Evolutionary conservation across 2,329 filamentous ascomycete genomes (phyloP).

Genomic region (Stemphylium lycopersici): DNA sequence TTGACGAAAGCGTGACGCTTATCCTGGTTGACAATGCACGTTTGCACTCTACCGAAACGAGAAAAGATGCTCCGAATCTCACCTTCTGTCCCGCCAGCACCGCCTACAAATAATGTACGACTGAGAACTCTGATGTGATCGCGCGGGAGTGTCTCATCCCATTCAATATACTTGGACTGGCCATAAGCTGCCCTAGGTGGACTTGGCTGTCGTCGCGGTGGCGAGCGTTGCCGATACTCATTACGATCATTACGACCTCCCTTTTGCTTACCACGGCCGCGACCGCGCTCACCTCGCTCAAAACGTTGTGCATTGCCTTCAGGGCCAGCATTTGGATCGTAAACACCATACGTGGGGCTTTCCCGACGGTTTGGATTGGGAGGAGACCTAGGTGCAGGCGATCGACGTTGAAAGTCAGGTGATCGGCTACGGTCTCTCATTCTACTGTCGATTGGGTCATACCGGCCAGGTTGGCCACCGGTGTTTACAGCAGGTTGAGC

Average conservation of each 20-base stretch:
- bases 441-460: slow-evolving; percentile 42
- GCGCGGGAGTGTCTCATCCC: slow-evolving; percentile 73
- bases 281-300: slow-evolving; percentile 62
- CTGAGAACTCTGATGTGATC: slow-evolving; percentile 85
- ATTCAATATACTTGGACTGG: slow-evolving; percentile 76
- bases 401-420: slow-evolving; percentile 69
- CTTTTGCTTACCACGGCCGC: slow-evolving; percentile 56
- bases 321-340: slow-evolving; percentile 65
- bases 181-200: slow-evolving; percentile 50
- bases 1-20: slow-evolving; percentile 99
- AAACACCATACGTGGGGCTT: slow-evolving; percentile 75
- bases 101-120: slow-evolving; percentile 94
- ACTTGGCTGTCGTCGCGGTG: slow-evolving; percentile 67
- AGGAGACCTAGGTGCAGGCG: slow-evolving; percentile 61
- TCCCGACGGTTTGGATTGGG: slow-evolving; percentile 64
- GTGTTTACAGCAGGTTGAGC: slow-evolving; percentile 26
- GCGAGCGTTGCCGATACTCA: slow-evolving; percentile 88
- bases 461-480: slow-evolving; percentile 30
- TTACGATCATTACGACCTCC: slow-evolving; percentile 54
- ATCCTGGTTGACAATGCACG: slow-evolving; percentile 96
- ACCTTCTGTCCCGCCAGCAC: slow-evolving; percentile 75
- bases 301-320: slow-evolving; percentile 62
- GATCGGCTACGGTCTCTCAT: slow-evolving; percentile 57
- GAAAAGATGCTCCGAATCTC: slow-evolving; percentile 83
- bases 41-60: slow-evolving; percentile 87